Evolutionary conservation across 1,284 basidiomycete genomes (phyloP).

Genomic region (Butyriboletus appendiculatus): DNA sequence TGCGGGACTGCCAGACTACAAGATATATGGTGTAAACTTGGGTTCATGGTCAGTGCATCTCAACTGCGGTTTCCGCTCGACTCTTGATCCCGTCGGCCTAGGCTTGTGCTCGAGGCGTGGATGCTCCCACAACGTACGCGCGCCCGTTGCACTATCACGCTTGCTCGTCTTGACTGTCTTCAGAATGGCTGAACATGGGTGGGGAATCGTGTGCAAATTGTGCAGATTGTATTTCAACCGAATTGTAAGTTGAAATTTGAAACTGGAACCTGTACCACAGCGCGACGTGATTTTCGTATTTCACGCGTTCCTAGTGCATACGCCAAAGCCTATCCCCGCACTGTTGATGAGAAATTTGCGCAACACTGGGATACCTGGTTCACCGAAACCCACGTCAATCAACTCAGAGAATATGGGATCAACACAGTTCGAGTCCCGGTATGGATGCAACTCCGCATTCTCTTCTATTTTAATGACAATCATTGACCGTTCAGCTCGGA

Average conservation of each 20-base stretch:
- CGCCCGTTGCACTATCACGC: background rate
- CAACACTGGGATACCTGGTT: slow-evolving; percentile 78
- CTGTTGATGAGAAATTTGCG: slow-evolving; percentile 59
- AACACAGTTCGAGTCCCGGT: slow-evolving; percentile 79
- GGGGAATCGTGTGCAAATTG: slow-evolving; percentile 46
- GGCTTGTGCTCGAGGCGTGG: slow-evolving; percentile 58
- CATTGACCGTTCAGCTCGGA: slow-evolving; percentile 51
- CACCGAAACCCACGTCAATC: slow-evolving; percentile 57
- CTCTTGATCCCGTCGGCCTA: slow-evolving; percentile 15
- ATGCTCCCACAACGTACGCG: slow-evolving; percentile 50
- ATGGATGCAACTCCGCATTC: slow-evolving; percentile 20
- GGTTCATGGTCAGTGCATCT: slow-evolving; percentile 43
- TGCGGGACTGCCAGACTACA: slow-evolving; percentile 29
- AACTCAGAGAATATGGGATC: slow-evolving; percentile 53
- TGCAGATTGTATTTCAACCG: slow-evolving; percentile 44
- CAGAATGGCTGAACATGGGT: slow-evolving; percentile 54
- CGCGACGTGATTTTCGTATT: background rate
- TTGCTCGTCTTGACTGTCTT: slow-evolving; percentile 4
- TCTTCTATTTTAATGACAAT: background rate
- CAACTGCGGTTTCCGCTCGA: background rate
- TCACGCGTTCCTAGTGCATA: slow-evolving; percentile 45
- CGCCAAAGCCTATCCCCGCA: slow-evolving; percentile 56
- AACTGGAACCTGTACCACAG: background rate
- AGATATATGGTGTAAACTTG: slow-evolving; percentile 56
- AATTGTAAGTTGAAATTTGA: slow-evolving; percentile 46